Evolutionary conservation across 805 yeast species (phyloP).

Genomic region (Blastobotrys chiropterorum): DNA sequence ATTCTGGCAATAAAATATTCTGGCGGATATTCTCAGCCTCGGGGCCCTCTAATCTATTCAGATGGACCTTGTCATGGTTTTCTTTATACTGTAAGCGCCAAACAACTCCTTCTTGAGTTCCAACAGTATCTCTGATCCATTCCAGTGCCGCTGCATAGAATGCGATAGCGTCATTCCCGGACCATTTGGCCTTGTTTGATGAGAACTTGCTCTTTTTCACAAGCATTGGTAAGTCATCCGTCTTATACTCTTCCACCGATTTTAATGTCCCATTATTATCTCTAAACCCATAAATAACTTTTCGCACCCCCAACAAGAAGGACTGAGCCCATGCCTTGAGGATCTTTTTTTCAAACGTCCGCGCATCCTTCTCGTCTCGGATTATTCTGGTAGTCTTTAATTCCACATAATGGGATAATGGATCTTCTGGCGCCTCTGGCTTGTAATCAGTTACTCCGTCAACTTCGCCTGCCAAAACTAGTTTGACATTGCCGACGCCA

Average conservation of each 20-base stretch:
- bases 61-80: slow-evolving; percentile 44
- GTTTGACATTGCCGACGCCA: slow-evolving; percentile 66
- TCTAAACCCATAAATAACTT: slow-evolving; percentile 78
- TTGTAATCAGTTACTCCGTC: slow-evolving; percentile 84
- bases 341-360: slow-evolving; percentile 67
- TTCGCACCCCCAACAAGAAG: slow-evolving; percentile 78
- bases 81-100: slow-evolving; percentile 55
- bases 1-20: slow-evolving; percentile 44
- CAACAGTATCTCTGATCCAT: slow-evolving; percentile 59
- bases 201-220: slow-evolving; percentile 20
- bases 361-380: slow-evolving; percentile 49
- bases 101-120: slow-evolving; percentile 46
- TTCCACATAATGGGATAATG: slow-evolving; percentile 73
- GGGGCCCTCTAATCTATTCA: slow-evolving; percentile 41
- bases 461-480: slow-evolving; percentile 82
- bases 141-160: slow-evolving; percentile 83
- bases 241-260: slow-evolving; percentile 66
- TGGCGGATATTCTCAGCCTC: slow-evolving; percentile 35
- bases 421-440: slow-evolving; percentile 39
- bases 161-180: slow-evolving; percentile 71
- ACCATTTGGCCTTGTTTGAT: slow-evolving; percentile 34
- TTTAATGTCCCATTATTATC: slow-evolving; percentile 61
- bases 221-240: slow-evolving; percentile 65
- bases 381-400: slow-evolving; percentile 66
- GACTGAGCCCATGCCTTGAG: slow-evolving; percentile 90